Base-by-base conservation (phyloP, 306 rosid genomes). In the Castanospermum australe region DNA sequence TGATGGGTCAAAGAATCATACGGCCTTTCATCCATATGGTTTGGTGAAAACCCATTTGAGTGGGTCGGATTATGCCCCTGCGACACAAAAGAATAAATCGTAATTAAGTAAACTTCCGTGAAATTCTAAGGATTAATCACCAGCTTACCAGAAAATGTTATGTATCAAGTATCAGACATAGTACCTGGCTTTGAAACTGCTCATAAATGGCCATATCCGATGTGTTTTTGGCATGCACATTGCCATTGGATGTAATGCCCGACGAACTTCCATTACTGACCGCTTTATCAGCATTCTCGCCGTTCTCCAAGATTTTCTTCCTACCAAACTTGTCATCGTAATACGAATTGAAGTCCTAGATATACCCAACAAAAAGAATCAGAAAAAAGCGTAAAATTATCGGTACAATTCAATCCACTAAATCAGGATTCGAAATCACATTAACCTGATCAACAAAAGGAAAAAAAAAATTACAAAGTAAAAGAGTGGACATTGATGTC, bases 281-380 rank as follows among this genome's bases (percentile, higher is more conserved):
- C 0, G 50, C 70, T 65, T 50, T 74, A 84, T 79, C 89, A 15
- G 76, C 82, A 21, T 63, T 36, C 56, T 89, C 81, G 3, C 93
- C 92, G 33, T 88, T 90, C 78, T 87, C 91, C 79, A 62, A 35
- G 44, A 55, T 42, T 84, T 44, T 91, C 94, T 88, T 95, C 89
- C 99, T 88, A 79, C 99, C 99, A 85, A 95, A 93, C 92, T 85
- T 91, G 52, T 84, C 88, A 84, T 95, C 98, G 82, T 95, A 95
- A 85, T 83, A 84, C 84, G 76, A 77, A 89, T 93, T 89, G 78
- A 95, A 95, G 77, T 95, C 99, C 98, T 95, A 85, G 10, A 85
- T 52, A 81, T 80, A n/a, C 56, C 77, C 42, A 61, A 51, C 9
- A 14, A 63, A 84, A 65, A 17, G 36, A n/a, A n/a, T n/a, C n/a